Conservation (phyloP, 768 basidiomycete species). For the Cyclocybe cylindracea region DNA sequence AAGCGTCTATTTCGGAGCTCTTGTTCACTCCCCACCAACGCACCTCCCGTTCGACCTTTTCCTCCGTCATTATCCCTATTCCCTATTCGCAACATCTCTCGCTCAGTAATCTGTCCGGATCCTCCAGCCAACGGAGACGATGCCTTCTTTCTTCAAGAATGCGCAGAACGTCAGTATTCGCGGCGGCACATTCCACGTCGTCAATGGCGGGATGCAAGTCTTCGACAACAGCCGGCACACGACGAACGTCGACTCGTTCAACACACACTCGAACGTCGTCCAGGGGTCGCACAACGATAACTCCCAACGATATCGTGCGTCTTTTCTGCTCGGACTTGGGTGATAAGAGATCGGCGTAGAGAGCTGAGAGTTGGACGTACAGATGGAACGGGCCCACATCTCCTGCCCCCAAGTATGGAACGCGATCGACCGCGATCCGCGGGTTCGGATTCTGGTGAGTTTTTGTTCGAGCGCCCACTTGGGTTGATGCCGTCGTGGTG, state of each 20-base stretch:
- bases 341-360: background rate
- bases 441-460: background rate
- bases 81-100: too few species aligned
- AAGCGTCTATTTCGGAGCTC: too few species aligned
- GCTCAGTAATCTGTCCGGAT: too few species aligned
- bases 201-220: conserved; percentile 5
- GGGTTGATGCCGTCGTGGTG: background rate
- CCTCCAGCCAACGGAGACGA: too few species aligned
- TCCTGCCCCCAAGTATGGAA: too few species aligned
- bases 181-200: conserved; percentile 14
- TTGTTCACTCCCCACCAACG: too few species aligned
- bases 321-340: background rate
- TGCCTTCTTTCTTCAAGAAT: conserved; percentile 13
- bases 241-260: conserved; percentile 16
- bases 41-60: too few species aligned
- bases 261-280: conserved; percentile 1
- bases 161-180: conserved; percentile 10
- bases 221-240: conserved; percentile 13
- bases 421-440: background rate
- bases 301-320: conserved; percentile 6
- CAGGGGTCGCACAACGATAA: conserved; percentile 1
- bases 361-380: too few species aligned
- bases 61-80: too few species aligned
- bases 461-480: background rate
- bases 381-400: background rate